A percentile compares a stretch with the other conserved stretches of the same genome.
Conservation (phyloP, 441 rosid species). For the Gossypium davidsonii region DNA sequence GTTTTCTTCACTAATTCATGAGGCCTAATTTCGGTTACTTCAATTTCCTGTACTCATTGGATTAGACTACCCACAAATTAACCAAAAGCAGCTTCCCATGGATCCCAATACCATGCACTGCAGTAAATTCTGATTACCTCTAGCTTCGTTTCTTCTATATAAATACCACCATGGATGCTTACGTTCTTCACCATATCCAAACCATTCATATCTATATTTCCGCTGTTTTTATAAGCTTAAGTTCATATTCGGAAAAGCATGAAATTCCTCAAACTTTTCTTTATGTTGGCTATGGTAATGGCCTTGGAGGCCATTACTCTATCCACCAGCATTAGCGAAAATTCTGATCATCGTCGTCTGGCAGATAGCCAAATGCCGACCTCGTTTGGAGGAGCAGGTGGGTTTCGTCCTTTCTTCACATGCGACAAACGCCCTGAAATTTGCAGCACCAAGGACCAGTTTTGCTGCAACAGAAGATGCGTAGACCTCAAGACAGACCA, state of each 20-base stretch:
- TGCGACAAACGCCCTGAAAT: too few species aligned
- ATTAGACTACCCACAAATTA: not conserved
- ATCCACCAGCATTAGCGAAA: not conserved
- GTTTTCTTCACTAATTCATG: not conserved
- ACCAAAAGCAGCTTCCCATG: not conserved
- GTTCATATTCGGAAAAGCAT: not conserved
- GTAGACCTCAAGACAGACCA: too few species aligned
- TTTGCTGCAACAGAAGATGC: too few species aligned
- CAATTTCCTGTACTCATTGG: not conserved
- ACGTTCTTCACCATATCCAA: not conserved
- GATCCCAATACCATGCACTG: not conserved
- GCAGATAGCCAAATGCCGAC: not conserved
- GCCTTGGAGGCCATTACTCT: not conserved
- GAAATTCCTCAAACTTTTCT: not conserved
- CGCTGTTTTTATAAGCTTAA: not conserved
- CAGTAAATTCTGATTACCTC: not conserved
- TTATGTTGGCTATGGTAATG: not conserved
- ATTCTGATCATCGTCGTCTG: not conserved
- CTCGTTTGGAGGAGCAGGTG: not conserved
- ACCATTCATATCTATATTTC: not conserved
- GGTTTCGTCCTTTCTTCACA: too few species aligned
- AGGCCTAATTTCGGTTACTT: not conserved
- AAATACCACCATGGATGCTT: not conserved
- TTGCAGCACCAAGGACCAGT: too few species aligned
- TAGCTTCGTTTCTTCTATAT: not conserved